Percentiles rank a stretch among this genome's conserved stretches.
These are phyloP conservation scores for Blastobotrys apis DNA, from an alignment of 1,139 yeast species.

Conservation along the genomic window DNA sequence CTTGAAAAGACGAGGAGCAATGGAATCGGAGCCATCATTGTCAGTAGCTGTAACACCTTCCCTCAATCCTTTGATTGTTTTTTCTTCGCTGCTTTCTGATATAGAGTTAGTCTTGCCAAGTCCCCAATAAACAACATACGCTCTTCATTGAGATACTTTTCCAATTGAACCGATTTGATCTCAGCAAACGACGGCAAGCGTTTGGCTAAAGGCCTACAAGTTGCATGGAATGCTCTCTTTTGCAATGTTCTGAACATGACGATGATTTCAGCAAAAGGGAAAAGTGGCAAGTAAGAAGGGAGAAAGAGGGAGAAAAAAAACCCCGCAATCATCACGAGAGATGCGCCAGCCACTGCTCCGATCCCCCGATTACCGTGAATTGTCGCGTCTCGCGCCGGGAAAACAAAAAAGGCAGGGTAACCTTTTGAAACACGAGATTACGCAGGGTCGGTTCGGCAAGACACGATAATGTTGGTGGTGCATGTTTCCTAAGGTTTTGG, in stretches of 20 bases:
- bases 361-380: no score
- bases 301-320: no score
- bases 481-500: no score
- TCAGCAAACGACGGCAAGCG: constrained; percentile 37
- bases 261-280: no score
- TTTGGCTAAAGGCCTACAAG: constrained; percentile 10
- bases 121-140: constrained; percentile 15
- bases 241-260: neutral
- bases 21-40: neutral
- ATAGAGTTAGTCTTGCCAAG: neutral
- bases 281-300: no score
- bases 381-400: no score
- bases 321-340: no score
- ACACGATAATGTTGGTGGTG: no score
- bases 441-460: no score
- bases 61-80: constrained; percentile 20
- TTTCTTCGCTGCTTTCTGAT: constrained; percentile 14
- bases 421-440: no score
- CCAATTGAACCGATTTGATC: constrained; percentile 32
- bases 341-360: no score
- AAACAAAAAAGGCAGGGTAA: no score
- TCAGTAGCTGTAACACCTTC: constrained; percentile 17
- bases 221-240: neutral
- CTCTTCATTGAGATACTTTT: constrained; percentile 30
- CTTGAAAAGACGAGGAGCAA: constrained; percentile 32